Percentiles rank a stretch among this genome's conserved stretches.
Conservation (phyloP, 2,329 filamentous ascomycete genomes). For the Pseudonectria buxi region DNA sequence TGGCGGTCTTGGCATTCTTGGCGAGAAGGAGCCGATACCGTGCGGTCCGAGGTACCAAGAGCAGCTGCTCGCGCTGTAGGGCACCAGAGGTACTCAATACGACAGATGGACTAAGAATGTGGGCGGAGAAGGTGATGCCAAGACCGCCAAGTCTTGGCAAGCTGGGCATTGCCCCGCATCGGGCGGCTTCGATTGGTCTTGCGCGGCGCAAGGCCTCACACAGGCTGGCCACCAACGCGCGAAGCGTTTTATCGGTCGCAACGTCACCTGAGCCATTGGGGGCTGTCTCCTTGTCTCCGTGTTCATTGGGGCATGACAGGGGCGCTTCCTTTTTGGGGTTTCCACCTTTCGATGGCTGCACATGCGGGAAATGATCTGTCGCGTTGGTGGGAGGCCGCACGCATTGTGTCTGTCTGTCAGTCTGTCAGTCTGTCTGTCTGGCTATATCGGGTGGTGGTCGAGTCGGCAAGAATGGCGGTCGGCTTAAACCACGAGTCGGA, state of each 20-base stretch:
- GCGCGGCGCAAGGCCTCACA: conserved; percentile 20
- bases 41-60: conserved; percentile 2
- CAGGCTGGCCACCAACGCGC: conserved; percentile 23
- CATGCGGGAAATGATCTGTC: no score
- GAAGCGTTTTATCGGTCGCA: conserved; percentile 23
- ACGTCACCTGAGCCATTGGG: conserved; percentile 23
- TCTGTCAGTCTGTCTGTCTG: no score
- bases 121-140: conserved; percentile 27
- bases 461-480: no score
- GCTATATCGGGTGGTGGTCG: no score
- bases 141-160: conserved; percentile 33
- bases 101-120: conserved; percentile 10
- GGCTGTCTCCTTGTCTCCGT: no score
- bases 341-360: no score
- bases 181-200: conserved; percentile 25
- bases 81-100: conserved; percentile 6
- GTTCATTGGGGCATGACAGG: no score
- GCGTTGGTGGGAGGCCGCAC: no score
- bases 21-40: conserved; percentile 16
- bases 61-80: accelerated
- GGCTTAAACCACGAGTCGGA: no score
- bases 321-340: no score
- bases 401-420: no score
- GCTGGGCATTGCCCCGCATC: conserved; percentile 31
- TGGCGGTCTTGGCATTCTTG: conserved; percentile 31